phyloP scores from a whole-genome alignment of 2,329 filamentous ascomycete genomes.

The Paecilomyces formosus region DNA sequence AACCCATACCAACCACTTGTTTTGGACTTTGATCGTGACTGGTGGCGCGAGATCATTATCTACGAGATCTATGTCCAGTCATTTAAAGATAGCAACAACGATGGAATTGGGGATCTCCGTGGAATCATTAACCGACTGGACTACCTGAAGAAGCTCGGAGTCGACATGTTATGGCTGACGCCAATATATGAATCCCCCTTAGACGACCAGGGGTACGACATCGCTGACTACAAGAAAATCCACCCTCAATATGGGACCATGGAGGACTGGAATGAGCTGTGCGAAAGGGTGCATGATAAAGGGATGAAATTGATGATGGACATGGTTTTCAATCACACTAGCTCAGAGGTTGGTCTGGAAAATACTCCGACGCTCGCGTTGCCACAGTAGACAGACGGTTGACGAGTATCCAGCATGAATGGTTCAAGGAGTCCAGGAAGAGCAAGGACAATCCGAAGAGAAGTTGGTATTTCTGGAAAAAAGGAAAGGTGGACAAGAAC shows the following conservation, averaged over 20 bases:
- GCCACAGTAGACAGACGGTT: not conserved
- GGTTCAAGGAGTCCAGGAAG: slow-evolving; percentile 51
- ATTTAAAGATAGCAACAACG: slow-evolving; percentile 52
- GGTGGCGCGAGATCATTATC: slow-evolving; percentile 56
- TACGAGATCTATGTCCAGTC: slow-evolving; percentile 59
- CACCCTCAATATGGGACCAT: slow-evolving; percentile 33
- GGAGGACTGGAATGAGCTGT: slow-evolving; percentile 30
- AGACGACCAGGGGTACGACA: slow-evolving; percentile 36
- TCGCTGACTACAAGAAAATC: slow-evolving; percentile 32
- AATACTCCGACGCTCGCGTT: not conserved
- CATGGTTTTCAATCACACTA: slow-evolving; percentile 34
- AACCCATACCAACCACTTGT: slow-evolving; percentile 7
- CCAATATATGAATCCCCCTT: slow-evolving; percentile 40
- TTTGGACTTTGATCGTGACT: slow-evolving; percentile 21
- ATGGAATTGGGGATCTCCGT: slow-evolving; percentile 50
- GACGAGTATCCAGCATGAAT: slow-evolving; percentile 37
- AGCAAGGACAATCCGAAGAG: slow-evolving; percentile 44
- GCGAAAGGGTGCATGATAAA: slow-evolving; percentile 24
- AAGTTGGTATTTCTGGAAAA: slow-evolving; percentile 52
- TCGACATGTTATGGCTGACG: slow-evolving; percentile 29
- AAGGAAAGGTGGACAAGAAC: slow-evolving; percentile 38
- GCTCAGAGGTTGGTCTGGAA: slow-evolving; percentile 3
- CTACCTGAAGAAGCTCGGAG: slow-evolving; percentile 45
- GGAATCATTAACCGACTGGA: slow-evolving; percentile 52
- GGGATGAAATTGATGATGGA: slow-evolving; percentile 33